Evolutionary conservation across 768 basidiomycete genomes (phyloP), one percentile per base, ranked within the genome.

Genomic region (Boletus pseudopeckii): DNA sequence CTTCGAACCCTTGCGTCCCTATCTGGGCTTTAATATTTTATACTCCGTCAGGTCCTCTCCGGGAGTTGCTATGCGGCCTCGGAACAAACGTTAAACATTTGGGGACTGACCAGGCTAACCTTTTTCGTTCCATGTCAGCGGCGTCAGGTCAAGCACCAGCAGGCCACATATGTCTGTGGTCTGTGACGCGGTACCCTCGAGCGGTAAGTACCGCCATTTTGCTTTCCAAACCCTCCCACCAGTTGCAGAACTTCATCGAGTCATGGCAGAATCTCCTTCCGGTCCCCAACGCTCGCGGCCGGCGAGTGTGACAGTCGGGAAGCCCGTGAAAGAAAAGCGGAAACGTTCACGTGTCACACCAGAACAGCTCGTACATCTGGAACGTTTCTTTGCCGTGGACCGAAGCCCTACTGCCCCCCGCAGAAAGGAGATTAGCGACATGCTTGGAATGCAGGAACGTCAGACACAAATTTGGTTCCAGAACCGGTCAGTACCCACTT

Each of bases 381-480:
- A 92, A 59, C 79, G 75, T 2, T 81, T 84, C 60, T 92, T 92
- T 65, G 69, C 80, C 13, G 62, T 71, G 46, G 88, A 91, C 66
- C 77, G 84, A 40, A 87, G 83, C 64, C 90, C 90, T 10, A 86
- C 86, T 3, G 84, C 86, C 2, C 77, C 79, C 11, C 78, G 83
- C 45, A 77, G 90, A 40, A 81, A 82, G 50, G 89, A 90, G 61
- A 89, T 92, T 48, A 83, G 86, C 53, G 80, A 84, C 24, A 68
- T 81, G 51, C 75, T 92, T 5, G 87, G 88, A 15, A 90, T 92
- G 86, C 81, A 87, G 47, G 90, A 92, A 71, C 83, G 89, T 36
- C 90, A 92, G 74, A 90, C 88, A 0, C 90, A 92, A 70, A 87
- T 92, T 44, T 92, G 90, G 90, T 92, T 91, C 62, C 90, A 92